Conservation (phyloP, 306 rosid genomes). For the Sesbania bispinosa region DNA sequence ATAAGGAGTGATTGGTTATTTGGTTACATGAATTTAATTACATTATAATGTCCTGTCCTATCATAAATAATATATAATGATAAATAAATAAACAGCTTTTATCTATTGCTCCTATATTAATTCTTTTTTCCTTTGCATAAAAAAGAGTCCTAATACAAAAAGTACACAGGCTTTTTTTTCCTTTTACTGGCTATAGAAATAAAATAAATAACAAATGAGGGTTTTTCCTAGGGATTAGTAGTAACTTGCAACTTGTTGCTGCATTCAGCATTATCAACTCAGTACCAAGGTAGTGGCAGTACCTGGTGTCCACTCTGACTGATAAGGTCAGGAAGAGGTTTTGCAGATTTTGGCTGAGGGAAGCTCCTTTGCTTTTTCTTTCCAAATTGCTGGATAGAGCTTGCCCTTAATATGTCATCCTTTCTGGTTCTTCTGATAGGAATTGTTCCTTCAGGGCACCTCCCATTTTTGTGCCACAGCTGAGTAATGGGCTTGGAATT, state of each 20-base stretch:
- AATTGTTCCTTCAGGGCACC: constrained; percentile 53
- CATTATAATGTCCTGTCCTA: too few species aligned
- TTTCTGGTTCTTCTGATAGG: constrained; percentile 49
- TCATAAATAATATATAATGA: neutral
- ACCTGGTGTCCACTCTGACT: constrained; percentile 58
- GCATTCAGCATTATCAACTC: neutral
- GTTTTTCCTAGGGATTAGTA: neutral
- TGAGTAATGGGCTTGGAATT: constrained; percentile 40
- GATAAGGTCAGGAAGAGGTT: constrained; percentile 46
- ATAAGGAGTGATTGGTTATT: too few species aligned
- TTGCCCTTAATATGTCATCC: constrained; percentile 48
- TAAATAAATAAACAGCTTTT: neutral
- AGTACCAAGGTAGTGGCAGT: constrained; percentile 18
- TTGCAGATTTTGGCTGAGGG: constrained; percentile 46
- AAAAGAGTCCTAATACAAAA: neutral
- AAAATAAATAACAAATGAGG: constrained; percentile 5
- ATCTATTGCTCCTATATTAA: neutral
- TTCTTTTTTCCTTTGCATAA: neutral
- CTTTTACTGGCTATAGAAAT: constrained; percentile 2
- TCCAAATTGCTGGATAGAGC: constrained; percentile 46
- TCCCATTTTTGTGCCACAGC: constrained; percentile 47
- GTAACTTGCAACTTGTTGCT: neutral
- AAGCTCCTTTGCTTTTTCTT: constrained; percentile 39
- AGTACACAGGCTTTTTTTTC: neutral
- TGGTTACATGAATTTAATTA: too few species aligned